Conservation (phyloP, 805 yeast species). For the Lipomyces orientalis region DNA sequence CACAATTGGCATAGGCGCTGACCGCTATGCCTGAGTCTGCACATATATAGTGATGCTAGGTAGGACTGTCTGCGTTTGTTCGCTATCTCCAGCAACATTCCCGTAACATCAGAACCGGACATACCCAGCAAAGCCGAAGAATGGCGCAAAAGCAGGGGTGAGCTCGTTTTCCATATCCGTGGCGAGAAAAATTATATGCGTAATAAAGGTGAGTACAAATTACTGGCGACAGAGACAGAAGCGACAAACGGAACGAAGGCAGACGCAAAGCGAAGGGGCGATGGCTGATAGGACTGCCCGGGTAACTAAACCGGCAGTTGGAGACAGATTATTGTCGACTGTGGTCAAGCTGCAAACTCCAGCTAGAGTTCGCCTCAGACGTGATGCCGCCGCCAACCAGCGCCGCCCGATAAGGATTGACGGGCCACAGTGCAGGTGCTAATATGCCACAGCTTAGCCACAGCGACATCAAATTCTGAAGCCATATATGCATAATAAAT, state of each 20-base stretch:
- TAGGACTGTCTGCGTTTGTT: not conserved
- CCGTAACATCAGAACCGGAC: slow-evolving; percentile 33
- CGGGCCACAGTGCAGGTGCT: not conserved
- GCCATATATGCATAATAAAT: not conserved
- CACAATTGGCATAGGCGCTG: not conserved
- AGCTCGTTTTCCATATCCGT: slow-evolving; percentile 56
- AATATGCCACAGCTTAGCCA: not conserved
- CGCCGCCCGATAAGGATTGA: not conserved
- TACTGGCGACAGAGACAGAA: not conserved
- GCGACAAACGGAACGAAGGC: not conserved
- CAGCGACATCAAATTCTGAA: too few relatives aligned
- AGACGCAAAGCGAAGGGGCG: slow-evolving; percentile 6
- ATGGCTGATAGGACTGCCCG: slow-evolving; percentile 7
- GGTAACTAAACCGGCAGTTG: not conserved
- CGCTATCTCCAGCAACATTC: not conserved
- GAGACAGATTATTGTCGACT: not conserved
- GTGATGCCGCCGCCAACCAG: not conserved
- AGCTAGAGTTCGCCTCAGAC: too few relatives aligned
- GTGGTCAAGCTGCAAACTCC: not conserved
- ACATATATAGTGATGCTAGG: not conserved
- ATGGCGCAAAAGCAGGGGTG: slow-evolving; percentile 93
- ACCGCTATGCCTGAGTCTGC: not conserved
- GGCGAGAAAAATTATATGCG: not conserved
- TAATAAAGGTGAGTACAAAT: not conserved
- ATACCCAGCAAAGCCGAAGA: slow-evolving; percentile 93